Percentiles rank a stretch among this genome's conserved stretches.
These are phyloP conservation scores for Phlegmacium glaucopus DNA, from an alignment of 768 basidiomycete genomes.

Conservation along the genomic window DNA sequence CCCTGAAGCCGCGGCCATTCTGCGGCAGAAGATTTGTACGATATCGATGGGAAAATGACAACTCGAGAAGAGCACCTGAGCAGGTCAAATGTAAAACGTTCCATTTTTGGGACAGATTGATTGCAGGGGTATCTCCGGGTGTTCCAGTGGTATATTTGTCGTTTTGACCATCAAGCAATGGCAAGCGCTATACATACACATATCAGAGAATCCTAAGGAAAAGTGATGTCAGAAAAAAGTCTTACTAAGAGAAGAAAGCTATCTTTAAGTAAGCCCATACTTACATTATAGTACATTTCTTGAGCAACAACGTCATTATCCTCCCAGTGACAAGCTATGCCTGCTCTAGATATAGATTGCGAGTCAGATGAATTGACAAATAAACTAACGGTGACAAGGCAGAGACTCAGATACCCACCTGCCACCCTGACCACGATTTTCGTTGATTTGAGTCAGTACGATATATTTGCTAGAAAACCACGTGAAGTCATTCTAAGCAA, in stretches of 20 bases:
- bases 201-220: slow-evolving; percentile 58
- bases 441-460: slow-evolving; percentile 80
- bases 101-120: slow-evolving; percentile 9
- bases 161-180: slow-evolving; percentile 30
- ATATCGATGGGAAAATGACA: slow-evolving; percentile 5
- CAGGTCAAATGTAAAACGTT: slow-evolving; percentile 15
- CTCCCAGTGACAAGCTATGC: slow-evolving; percentile 87
- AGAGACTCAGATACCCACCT: slow-evolving; percentile 47
- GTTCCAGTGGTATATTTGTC: slow-evolving; percentile 8
- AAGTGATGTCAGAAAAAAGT: slow-evolving; percentile 9
- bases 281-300: slow-evolving; percentile 77
- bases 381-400: too few relatives aligned
- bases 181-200: slow-evolving; percentile 51
- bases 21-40: slow-evolving; percentile 23
- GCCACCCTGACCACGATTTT: slow-evolving; percentile 83
- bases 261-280: slow-evolving; percentile 20
- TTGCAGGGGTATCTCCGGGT: slow-evolving; percentile 13
- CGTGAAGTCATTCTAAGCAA: not conserved
- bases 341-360: slow-evolving; percentile 47
- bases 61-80: slow-evolving; percentile 5
- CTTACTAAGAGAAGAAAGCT: slow-evolving; percentile 2
- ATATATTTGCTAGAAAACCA: slow-evolving; percentile 68
- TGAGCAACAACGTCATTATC: slow-evolving; percentile 75
- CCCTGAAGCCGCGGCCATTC: slow-evolving; percentile 28
- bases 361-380: slow-evolving; percentile 10